Conservation (phyloP, 2,329 filamentous ascomycete species). For the Alternaria infectoria region DNA sequence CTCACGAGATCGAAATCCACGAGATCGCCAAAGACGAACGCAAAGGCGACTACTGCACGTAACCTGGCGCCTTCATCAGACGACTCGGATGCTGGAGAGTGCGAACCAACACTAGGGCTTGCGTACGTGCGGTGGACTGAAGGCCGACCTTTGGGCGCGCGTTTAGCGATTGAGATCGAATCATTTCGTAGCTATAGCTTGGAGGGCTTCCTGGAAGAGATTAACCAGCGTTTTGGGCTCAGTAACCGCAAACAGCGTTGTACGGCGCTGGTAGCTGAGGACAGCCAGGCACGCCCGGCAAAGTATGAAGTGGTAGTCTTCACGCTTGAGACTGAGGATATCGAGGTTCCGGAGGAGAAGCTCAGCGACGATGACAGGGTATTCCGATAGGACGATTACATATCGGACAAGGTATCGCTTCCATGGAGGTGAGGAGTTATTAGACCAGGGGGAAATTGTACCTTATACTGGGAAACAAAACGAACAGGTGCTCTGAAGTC, state of each 20-base stretch:
- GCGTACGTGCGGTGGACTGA: too few species aligned
- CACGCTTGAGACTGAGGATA: not conserved
- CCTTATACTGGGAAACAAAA: too few species aligned
- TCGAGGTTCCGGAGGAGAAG: not conserved
- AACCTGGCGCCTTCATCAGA: too few species aligned
- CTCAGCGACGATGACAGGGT: not conserved
- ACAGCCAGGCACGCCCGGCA: not conserved
- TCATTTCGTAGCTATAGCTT: not conserved
- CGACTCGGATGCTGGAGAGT: too few species aligned
- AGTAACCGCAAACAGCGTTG: not conserved
- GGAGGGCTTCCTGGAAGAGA: not conserved
- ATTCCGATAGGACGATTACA: not conserved
- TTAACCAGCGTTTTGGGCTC: not conserved
- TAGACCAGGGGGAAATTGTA: too few species aligned
- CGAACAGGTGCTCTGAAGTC: not conserved
- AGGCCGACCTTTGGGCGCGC: too few species aligned
- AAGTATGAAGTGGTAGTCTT: not conserved
- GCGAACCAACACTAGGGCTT: too few species aligned
- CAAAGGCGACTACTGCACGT: too few species aligned
- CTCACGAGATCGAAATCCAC: too few species aligned
- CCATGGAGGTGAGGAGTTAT: too few species aligned
- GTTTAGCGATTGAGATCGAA: too few species aligned
- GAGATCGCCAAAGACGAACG: too few species aligned
- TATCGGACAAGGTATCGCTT: not conserved
- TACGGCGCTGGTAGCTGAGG: not conserved